These are phyloP conservation scores for Vitis hybrid DNA, from an alignment of 177 flowering plant species.

Conservation along the genomic window DNA sequence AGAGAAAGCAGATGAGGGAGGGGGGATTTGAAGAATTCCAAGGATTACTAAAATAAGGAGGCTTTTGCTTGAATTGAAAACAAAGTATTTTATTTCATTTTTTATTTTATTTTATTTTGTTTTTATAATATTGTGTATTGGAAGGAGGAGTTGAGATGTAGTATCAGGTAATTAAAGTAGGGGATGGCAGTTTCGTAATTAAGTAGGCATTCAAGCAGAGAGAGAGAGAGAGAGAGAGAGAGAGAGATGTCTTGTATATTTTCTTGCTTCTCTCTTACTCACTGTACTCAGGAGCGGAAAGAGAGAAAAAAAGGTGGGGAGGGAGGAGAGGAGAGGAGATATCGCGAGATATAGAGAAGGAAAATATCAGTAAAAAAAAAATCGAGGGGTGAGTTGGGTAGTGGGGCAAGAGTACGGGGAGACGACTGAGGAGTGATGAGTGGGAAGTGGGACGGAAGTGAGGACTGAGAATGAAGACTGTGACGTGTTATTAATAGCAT, in stretches of 20 bases:
- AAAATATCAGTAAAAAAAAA: neutral
- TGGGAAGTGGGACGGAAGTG: neutral
- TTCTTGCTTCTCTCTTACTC: neutral
- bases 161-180: conserved; percentile 7
- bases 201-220: neutral
- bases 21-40: neutral
- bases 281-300: no score
- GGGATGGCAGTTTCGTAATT: conserved; percentile 20
- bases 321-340: no score
- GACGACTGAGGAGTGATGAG: neutral
- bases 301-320: no score
- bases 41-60: neutral
- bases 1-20: conserved; percentile 4
- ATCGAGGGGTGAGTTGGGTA: no score
- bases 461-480: neutral
- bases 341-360: neutral
- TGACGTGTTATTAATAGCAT: neutral
- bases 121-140: conserved; percentile 7
- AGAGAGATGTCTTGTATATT: neutral
- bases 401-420: neutral
- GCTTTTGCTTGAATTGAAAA: conserved; percentile 14
- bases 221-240: neutral
- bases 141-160: neutral
- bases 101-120: neutral
- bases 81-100: conserved; percentile 9